Evolutionary conservation across 495 filamentous ascomycete species (phyloP), one percentile per base, ranked within the genome.

Genomic region (Apiosordaria backusii): DNA sequence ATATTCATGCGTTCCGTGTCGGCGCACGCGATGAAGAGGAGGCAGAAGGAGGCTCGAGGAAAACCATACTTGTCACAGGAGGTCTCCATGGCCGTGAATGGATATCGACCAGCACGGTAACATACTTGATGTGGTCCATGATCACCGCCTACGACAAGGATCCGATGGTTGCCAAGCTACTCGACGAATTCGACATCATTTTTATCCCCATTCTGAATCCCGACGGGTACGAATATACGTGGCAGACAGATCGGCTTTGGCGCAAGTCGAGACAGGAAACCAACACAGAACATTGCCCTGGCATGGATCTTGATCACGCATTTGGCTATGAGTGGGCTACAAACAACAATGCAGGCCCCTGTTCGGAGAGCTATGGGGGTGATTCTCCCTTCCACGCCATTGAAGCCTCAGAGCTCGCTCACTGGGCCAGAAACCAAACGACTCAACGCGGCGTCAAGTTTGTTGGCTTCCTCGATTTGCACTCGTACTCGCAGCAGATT

Each of bases 401-500:
- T 1, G 95, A 99, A 79, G 86, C 94, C 2, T 83, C 83, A 25
- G 78, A 82, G 22, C 78, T 99, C 23, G 90, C 92, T 9, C 82
- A 90, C 40, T 99, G 95, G 94, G 91, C 90, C 0, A 85, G 83
- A 68, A 97, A 96, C 70, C 86, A 96, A 74, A 93, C 91, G 0
- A 10, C 35, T 18, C 81, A 87, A 81, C 87, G 91, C 72, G 85
- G 86, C 40, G 84, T 86, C 15, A 82, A 89, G 27, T 89, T 99
- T 66, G 85, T 92, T 16, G 92, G 87, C 2, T 90, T 96, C 65
- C 78, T 99, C 21, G 95, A 99, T 77, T 81, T 99, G 27, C 95
- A 99, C 73, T 95, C 91, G 25, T 99, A 99, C 78, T 94, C 92
- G 21, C 94, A 99, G 78, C 91, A 97, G 77, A 88, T 99, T 26